A percentile compares a stretch with the other conserved stretches of the same genome.
These are phyloP conservation scores for Globisporangium yorkense DNA, from an alignment of 352 stramenopile genomes.

Conservation along the genomic window DNA sequence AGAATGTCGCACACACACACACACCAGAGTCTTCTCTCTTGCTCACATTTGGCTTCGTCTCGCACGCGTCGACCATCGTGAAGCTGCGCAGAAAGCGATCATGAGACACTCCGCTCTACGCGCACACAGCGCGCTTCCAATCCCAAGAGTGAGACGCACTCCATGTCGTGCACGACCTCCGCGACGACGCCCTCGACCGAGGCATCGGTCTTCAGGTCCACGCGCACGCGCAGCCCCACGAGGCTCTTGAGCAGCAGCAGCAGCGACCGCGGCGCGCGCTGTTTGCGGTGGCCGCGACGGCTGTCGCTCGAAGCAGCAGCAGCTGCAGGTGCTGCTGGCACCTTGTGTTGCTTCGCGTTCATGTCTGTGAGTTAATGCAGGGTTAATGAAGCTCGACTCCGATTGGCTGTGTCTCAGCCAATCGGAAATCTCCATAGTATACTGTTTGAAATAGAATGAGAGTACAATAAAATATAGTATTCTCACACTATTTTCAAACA, in stretches of 20 bases:
- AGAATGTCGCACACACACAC: background rate
- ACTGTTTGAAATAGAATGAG: no score
- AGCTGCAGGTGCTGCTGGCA: no score
- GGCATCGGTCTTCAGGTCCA: conserved; percentile 83
- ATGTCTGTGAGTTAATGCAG: no score
- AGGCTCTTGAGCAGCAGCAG: conserved; percentile 83
- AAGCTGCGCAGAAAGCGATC: conserved; percentile 25
- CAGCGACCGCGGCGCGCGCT: conserved; percentile 42
- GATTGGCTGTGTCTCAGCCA: no score
- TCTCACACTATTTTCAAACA: no score
- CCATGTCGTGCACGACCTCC: conserved; percentile 84
- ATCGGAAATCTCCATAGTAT: no score
- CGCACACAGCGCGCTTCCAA: background rate
- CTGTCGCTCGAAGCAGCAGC: background rate
- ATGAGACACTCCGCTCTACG: no score
- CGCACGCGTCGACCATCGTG: conserved; percentile 62
- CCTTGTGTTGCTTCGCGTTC: no score
- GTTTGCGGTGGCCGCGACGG: conserved; percentile 2
- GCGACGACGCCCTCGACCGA: conserved; percentile 73
- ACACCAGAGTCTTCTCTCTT: background rate
- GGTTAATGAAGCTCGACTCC: no score
- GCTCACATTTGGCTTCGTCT: conserved; percentile 67
- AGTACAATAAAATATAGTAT: no score
- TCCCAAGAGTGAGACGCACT: conserved; percentile 27
- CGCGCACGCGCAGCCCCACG: conserved; percentile 66